These are phyloP conservation scores for Shiraia sp. DNA, from an alignment of 2,329 filamentous ascomycete genomes.

Conservation along the genomic window DNA sequence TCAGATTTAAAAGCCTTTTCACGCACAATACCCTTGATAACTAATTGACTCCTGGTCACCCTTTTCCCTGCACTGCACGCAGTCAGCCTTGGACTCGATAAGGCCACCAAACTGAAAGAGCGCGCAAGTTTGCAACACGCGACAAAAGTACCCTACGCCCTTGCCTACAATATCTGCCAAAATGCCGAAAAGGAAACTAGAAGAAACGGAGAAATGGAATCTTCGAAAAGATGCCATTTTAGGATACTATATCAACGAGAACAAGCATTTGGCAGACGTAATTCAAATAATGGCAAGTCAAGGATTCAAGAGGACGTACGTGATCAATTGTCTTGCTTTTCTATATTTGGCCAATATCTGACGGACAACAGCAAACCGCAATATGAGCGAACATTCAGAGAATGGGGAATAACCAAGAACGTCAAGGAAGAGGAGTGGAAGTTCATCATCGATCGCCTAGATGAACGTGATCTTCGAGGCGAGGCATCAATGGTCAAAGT, in stretches of 20 bases:
- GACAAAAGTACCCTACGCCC: no score
- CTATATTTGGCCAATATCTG: background rate
- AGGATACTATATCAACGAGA: conserved; percentile 1
- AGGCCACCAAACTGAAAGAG: no score
- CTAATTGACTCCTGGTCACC: no score
- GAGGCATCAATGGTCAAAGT: conserved; percentile 1
- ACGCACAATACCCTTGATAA: no score
- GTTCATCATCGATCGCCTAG: conserved; percentile 1
- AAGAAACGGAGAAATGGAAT: conserved; percentile 8
- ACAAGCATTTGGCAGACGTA: conserved; percentile 5
- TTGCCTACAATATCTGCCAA: background rate
- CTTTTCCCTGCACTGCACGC: no score
- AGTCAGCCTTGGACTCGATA: no score
- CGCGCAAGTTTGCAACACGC: no score
- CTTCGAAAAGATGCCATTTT: conserved; percentile 6
- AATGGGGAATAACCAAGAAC: conserved; percentile 7
- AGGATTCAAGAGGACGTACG: conserved; percentile 12
- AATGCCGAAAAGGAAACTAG: conserved; percentile 10
- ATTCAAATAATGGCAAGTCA: conserved; percentile 3
- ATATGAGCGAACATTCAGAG: conserved; percentile 7
- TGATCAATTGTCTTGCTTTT: background rate
- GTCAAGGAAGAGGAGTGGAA: conserved; percentile 6
- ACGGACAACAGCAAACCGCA: conserved; percentile 7
- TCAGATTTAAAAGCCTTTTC: no score
- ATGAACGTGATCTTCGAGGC: background rate